These are phyloP conservation scores for Dalbergia oliveri DNA, from an alignment of 306 rosid species.

Conservation along the genomic window DNA sequence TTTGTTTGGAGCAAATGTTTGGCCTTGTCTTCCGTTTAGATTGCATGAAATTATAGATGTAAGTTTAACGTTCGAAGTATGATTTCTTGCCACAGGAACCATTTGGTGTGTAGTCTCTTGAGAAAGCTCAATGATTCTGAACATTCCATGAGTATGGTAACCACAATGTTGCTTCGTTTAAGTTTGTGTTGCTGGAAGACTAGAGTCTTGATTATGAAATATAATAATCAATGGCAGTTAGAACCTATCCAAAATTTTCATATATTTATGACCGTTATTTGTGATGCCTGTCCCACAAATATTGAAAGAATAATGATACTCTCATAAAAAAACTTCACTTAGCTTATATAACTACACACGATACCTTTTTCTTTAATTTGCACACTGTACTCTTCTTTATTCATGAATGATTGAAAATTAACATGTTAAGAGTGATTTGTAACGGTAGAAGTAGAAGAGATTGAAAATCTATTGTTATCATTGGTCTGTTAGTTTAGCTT, in stretches of 20 bases:
- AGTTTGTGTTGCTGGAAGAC: not conserved
- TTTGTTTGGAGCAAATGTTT: conserved; percentile 28
- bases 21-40: conserved; percentile 7
- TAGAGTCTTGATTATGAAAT: not conserved
- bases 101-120: conserved; percentile 1
- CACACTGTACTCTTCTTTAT: no score
- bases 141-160: conserved; percentile 16
- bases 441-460: no score
- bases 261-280: not conserved
- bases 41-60: not conserved
- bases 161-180: not conserved
- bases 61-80: not conserved
- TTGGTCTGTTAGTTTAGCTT: no score
- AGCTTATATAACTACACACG: no score
- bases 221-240: not conserved
- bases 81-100: conserved; percentile 21
- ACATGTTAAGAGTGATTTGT: no score
- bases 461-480: no score
- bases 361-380: no score
- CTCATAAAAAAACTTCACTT: no score
- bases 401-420: no score
- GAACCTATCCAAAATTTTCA: not conserved
- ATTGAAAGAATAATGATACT: no score
- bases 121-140: conserved; percentile 19
- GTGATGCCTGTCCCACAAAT: not conserved